Conservation (phyloP, 73 alveolate species). For the Symbiodinium pilosum region DNA sequence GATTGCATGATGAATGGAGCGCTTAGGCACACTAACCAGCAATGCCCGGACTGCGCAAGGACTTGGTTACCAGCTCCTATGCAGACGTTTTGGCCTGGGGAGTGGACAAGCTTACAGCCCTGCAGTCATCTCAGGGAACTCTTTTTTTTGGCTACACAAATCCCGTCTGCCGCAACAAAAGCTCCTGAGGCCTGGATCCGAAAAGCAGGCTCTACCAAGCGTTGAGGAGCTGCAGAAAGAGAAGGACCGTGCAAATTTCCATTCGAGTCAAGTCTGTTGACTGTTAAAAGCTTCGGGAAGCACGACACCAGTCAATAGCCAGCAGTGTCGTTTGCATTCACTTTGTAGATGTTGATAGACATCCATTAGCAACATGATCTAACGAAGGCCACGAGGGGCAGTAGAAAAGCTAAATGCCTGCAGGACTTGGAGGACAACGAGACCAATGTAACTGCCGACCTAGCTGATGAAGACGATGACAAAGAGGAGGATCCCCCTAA, state of each 20-base stretch:
- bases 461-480: constrained; percentile 86
- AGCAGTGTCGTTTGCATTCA: no score
- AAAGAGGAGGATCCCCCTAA: background rate
- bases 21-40: no score
- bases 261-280: no score
- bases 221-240: constrained; percentile 90
- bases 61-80: constrained; percentile 61
- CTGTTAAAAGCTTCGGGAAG: no score
- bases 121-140: background rate
- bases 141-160: no score
- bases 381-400: no score
- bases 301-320: no score
- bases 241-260: constrained; percentile 58
- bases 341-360: no score
- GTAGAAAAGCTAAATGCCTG: no score
- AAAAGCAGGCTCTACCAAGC: constrained; percentile 81
- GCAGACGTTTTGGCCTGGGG: constrained; percentile 95
- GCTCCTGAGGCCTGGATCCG: constrained; percentile 77
- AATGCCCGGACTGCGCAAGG: no score
- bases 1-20: no score
- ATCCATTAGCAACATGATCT: no score
- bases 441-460: constrained; percentile 71
- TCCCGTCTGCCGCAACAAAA: background rate
- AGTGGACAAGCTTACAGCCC: constrained; percentile 92
- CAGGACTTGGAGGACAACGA: constrained; percentile 84